phyloP scores from a whole-genome alignment of 805 yeast genomes.

The Citeromyces nyonsensis region DNA sequence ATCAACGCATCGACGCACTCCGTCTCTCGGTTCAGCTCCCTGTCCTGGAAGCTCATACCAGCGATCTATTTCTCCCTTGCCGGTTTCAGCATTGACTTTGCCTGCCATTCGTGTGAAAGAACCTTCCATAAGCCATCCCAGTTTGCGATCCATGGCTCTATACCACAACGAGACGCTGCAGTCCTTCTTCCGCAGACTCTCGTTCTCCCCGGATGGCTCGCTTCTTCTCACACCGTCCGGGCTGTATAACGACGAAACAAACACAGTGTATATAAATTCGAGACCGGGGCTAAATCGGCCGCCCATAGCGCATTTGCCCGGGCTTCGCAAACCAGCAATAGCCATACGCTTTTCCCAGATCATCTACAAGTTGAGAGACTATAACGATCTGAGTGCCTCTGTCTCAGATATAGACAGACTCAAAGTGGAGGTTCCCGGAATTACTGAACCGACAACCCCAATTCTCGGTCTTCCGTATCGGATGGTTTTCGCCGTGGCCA shows the following conservation, averaged over 20 bases:
- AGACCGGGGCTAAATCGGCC: conserved; percentile 49
- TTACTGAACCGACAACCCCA: neutral
- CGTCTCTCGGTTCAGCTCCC: conserved; percentile 6
- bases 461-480: conserved; percentile 56
- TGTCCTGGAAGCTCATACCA: too few species aligned
- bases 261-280: conserved; percentile 71
- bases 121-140: conserved; percentile 6
- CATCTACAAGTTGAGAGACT: conserved; percentile 24
- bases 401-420: conserved; percentile 1
- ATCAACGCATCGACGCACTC: conserved; percentile 19
- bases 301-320: conserved; percentile 73
- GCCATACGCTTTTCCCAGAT: conserved; percentile 70
- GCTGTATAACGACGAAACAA: conserved; percentile 25
- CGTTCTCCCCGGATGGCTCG: conserved; percentile 85
- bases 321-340: conserved; percentile 69
- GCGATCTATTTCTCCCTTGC: conserved; percentile 11
- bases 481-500: conserved; percentile 84
- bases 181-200: conserved; percentile 76
- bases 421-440: conserved; percentile 1
- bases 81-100: conserved; percentile 15
- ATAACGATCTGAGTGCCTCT: neutral
- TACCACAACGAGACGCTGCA: conserved; percentile 82
- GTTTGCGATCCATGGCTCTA: conserved; percentile 24
- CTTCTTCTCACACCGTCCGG: conserved; percentile 73
- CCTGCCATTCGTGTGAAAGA: conserved; percentile 31